Percentiles rank a stretch among this genome's conserved stretches.
Evolutionary conservation across 2,329 filamentous ascomycete genomes (phyloP).

Genomic region (Aspergillus tubingensis): DNA sequence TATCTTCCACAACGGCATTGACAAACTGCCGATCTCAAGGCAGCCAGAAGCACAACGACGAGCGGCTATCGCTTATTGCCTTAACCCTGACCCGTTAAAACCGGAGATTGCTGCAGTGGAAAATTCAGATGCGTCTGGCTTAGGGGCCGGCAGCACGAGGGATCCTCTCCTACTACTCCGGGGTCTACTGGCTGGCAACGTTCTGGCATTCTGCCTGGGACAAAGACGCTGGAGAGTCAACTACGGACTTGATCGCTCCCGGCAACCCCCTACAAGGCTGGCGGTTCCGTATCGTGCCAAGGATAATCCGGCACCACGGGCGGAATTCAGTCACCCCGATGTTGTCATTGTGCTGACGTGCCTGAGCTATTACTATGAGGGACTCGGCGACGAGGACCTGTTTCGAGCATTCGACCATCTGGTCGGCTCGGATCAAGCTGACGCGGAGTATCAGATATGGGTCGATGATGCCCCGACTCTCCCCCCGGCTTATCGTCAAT

Average conservation of each 20-base stretch:
- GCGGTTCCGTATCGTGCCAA: slow-evolving; percentile 64
- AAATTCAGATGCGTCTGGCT: slow-evolving; percentile 36
- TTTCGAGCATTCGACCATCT: slow-evolving; percentile 52
- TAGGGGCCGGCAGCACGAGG: slow-evolving; percentile 46
- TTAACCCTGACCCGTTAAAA: slow-evolving; percentile 29
- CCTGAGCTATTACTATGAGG: slow-evolving; percentile 59
- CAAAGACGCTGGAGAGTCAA: slow-evolving; percentile 67
- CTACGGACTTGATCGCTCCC: slow-evolving; percentile 56
- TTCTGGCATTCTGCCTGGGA: slow-evolving; percentile 56
- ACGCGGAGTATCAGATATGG: slow-evolving; percentile 49
- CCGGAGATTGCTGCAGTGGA: slow-evolving; percentile 43
- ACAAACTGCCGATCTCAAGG: slow-evolving; percentile 47
- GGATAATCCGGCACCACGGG: slow-evolving; percentile 55
- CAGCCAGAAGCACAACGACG: slow-evolving; percentile 34
- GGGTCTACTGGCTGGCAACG: slow-evolving; percentile 57
- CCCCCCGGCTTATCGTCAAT: slow-evolving; percentile 40
- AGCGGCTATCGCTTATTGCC: slow-evolving; percentile 51
- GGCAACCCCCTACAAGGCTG: slow-evolving; percentile 55
- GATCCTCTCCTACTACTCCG: slow-evolving; percentile 32
- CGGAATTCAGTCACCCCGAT: slow-evolving; percentile 66
- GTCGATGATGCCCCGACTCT: slow-evolving; percentile 35
- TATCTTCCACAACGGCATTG: slow-evolving; percentile 50
- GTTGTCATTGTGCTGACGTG: slow-evolving; percentile 59
- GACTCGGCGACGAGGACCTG: slow-evolving; percentile 56
- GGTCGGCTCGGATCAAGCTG: slow-evolving; percentile 53